Base-by-base conservation (phyloP, 192 early-diverging fungal genomes). In the Entrophospora sp. region DNA sequence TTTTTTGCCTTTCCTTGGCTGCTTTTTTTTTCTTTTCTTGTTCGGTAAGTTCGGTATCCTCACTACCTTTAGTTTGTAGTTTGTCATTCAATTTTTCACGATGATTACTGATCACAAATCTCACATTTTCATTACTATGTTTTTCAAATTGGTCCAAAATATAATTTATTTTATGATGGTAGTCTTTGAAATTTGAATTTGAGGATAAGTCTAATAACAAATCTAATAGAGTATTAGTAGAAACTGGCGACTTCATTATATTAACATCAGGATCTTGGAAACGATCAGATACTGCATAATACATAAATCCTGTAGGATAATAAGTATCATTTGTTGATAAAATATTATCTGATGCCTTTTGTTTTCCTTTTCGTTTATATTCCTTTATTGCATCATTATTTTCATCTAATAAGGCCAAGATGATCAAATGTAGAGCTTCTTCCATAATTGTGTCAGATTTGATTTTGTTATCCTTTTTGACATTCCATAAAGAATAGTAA, bases 1-100 rank as follows among this genome's bases (percentile, higher is more conserved):
- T 93, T n/a, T 83, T 87, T 70, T 96, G 90, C 43, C 95, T 82
- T 42, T 88, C 89, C 63, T 90, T 89, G 20, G 89, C 85, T n/a
- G 88, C 84, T 51, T 79, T 75, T 71, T 91, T 95, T 55, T 87
- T 89, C 43, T 83, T 77, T 67, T 90, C 93, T 0, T 71, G 73
- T 12, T 91, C 90, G 24, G 74, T 79, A 25, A 80, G 61, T 62
- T 83, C 73, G 3, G 49, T 69, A 12, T 73, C 74, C 4, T 76
- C 57, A 3, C 48, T 35, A 1, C 55, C 66, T 51, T 78, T 78
- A 1, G 61, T 64, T 42, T 52, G 42, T 31, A 42, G 55, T 31
- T 38, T 36, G 5, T 32, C 27, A 22, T 38, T 35, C 10, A 51
- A 6, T 42, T 49, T 55, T 8, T 69, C 69, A 40, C 64, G 75